Conservation (phyloP, 2,329 filamentous ascomycete species). For the Penicillium sp. region DNA sequence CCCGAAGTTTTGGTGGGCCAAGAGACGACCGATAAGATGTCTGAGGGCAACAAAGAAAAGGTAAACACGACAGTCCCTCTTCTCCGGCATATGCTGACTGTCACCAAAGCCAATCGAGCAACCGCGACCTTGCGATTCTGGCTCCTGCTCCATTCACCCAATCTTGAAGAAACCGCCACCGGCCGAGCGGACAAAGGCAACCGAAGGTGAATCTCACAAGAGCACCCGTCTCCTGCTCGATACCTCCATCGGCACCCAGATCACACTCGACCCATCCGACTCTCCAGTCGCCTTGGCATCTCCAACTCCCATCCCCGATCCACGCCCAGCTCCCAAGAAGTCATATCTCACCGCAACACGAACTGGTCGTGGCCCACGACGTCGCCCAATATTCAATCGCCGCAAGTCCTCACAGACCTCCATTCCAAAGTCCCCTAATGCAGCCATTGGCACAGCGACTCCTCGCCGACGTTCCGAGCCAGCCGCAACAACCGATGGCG, state of each 20-base stretch:
- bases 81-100: background rate
- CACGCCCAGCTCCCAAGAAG: slow-evolving; percentile 29
- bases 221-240: slow-evolving; percentile 35
- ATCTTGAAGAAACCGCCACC: slow-evolving; percentile 43
- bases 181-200: slow-evolving; percentile 11
- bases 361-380: slow-evolving; percentile 25
- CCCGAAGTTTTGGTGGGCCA: slow-evolving; percentile 15
- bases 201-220: slow-evolving; percentile 30
- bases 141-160: slow-evolving; percentile 27
- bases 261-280: slow-evolving; percentile 29
- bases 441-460: slow-evolving; percentile 65
- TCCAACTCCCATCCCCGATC: background rate
- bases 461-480: slow-evolving; percentile 61
- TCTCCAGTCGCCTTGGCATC: slow-evolving; percentile 19
- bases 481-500: background rate
- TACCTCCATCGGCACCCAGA: slow-evolving; percentile 23
- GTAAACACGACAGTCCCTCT: background rate
- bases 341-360: slow-evolving; percentile 30
- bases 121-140: background rate
- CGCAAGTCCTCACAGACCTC: slow-evolving; percentile 40
- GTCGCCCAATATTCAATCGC: slow-evolving; percentile 34
- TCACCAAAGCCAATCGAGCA: background rate
- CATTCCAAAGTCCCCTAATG: slow-evolving; percentile 41
- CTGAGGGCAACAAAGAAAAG: slow-evolving; percentile 5
- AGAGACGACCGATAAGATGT: background rate